A percentile compares a stretch with the other conserved stretches of the same genome.
These are phyloP conservation scores for Yamadazyma buinensis DNA, from an alignment of 1,139 yeast species.

Conservation along the genomic window DNA sequence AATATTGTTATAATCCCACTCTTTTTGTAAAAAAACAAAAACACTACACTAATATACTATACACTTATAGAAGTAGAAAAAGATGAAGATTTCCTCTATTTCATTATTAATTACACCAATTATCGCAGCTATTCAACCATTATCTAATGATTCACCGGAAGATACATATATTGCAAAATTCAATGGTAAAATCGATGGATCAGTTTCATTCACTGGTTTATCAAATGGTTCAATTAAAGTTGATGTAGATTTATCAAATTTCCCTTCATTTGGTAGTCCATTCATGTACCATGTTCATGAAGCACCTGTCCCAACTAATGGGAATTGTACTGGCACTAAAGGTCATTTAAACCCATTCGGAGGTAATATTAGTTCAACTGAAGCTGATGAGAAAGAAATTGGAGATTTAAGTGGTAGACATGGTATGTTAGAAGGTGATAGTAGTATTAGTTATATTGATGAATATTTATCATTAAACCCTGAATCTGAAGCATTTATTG, in stretches of 20 bases:
- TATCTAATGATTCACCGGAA: slow-evolving; percentile 18
- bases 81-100: too few relatives aligned
- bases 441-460: slow-evolving; percentile 28
- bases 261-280: slow-evolving; percentile 39
- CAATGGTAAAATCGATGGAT: slow-evolving; percentile 20
- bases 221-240: slow-evolving; percentile 32
- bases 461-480: slow-evolving; percentile 37
- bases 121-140: slow-evolving; percentile 17
- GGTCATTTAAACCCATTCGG: slow-evolving; percentile 39
- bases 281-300: slow-evolving; percentile 42
- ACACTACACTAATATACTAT: too few relatives aligned
- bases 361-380: slow-evolving; percentile 27
- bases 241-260: slow-evolving; percentile 26
- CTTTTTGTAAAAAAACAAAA: too few relatives aligned
- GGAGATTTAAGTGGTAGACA: slow-evolving; percentile 45
- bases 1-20: too few relatives aligned
- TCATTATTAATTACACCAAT: too few relatives aligned
- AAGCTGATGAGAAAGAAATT: slow-evolving; percentile 26
- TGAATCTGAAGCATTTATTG: slow-evolving; percentile 30
- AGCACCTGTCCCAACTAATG: slow-evolving; percentile 34
- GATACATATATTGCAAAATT: slow-evolving; percentile 16
- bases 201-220: slow-evolving; percentile 28
- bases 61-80: too few relatives aligned
- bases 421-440: slow-evolving; percentile 27
- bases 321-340: slow-evolving; percentile 37